These are phyloP conservation scores for Lasiodiplodia sp. DNA, from an alignment of 2,329 filamentous ascomycete genomes.

Conservation along the genomic window DNA sequence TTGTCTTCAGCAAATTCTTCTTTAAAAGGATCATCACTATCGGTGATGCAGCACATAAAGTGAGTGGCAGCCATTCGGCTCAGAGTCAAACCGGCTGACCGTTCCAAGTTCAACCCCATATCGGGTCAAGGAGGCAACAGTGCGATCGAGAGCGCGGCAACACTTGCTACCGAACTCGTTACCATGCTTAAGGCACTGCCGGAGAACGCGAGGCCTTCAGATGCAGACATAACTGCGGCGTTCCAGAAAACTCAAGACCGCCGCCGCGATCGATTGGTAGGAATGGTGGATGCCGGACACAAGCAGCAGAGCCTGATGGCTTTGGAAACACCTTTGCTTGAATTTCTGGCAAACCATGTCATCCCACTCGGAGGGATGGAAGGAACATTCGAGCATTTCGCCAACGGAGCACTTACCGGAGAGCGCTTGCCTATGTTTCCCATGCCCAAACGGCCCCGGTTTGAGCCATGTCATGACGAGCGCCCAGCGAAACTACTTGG, in stretches of 20 bases:
- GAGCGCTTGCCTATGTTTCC: conserved; percentile 9
- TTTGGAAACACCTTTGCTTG: conserved; percentile 2
- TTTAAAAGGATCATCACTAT: conserved; percentile 49
- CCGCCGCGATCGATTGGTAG: neutral
- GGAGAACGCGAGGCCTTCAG: neutral
- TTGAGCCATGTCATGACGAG: conserved; percentile 27
- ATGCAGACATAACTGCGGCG: neutral
- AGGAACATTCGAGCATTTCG: neutral
- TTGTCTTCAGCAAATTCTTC: conserved; percentile 49
- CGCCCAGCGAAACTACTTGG: conserved; percentile 13
- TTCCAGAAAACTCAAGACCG: conserved; percentile 4
- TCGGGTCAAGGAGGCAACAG: conserved; percentile 36
- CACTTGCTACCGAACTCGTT: conserved; percentile 28
- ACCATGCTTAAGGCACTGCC: neutral
- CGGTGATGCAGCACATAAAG: conserved; percentile 55
- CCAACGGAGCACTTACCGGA: neutral
- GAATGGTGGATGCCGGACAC: neutral
- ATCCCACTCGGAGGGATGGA: conserved; percentile 13
- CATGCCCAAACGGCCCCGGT: conserved; percentile 13
- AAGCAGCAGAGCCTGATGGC: conserved; percentile 5
- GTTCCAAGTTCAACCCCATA: conserved; percentile 32
- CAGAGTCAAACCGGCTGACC: neutral
- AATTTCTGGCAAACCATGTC: conserved; percentile 23
- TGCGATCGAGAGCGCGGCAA: conserved; percentile 35
- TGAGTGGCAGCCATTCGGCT: conserved; percentile 19